These are phyloP conservation scores for Mortierella claussenii DNA, from an alignment of 192 early-diverging fungal species.

Conservation along the genomic window DNA sequence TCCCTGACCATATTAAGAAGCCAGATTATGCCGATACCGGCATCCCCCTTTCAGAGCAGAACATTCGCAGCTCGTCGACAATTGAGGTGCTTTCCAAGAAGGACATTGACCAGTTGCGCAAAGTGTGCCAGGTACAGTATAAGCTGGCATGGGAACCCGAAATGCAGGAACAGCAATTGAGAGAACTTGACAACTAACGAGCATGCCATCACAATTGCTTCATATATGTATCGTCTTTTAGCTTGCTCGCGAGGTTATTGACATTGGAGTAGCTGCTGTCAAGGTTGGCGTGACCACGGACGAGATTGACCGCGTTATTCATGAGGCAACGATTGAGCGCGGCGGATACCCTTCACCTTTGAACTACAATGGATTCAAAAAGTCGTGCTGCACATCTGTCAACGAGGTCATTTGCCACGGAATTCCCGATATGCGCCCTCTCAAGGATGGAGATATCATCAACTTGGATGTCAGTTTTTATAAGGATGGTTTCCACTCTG, in stretches of 20 bases:
- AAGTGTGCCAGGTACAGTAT: constrained; percentile 81
- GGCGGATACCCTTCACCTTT: constrained; percentile 95
- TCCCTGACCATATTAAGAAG: constrained; percentile 71
- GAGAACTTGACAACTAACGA: too few relatives aligned
- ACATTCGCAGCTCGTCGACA: constrained; percentile 67
- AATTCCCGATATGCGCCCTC: constrained; percentile 92
- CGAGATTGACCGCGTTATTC: constrained; percentile 95
- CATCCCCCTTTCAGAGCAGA: constrained; percentile 79
- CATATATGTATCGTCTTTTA: constrained; percentile 38
- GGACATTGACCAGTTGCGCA: constrained; percentile 85
- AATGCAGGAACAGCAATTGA: too few relatives aligned
- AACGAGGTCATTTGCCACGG: constrained; percentile 94
- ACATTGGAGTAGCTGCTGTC: constrained; percentile 83
- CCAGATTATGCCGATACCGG: constrained; percentile 85
- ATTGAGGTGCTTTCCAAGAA: constrained; percentile 75
- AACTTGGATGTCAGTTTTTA: constrained; percentile 94
- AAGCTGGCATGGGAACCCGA: too few relatives aligned
- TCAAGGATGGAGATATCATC: constrained; percentile 95
- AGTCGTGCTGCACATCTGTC: constrained; percentile 89
- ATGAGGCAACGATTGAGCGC: constrained; percentile 93
- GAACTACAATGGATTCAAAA: constrained; percentile 97
- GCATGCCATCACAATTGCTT: too few relatives aligned
- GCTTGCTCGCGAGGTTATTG: constrained; percentile 91
- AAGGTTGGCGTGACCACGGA: constrained; percentile 91
- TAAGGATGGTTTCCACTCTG: constrained; percentile 94